Evolutionary conservation across 495 filamentous ascomycete species (phyloP).

Genomic region (Penicillium paxilli): DNA sequence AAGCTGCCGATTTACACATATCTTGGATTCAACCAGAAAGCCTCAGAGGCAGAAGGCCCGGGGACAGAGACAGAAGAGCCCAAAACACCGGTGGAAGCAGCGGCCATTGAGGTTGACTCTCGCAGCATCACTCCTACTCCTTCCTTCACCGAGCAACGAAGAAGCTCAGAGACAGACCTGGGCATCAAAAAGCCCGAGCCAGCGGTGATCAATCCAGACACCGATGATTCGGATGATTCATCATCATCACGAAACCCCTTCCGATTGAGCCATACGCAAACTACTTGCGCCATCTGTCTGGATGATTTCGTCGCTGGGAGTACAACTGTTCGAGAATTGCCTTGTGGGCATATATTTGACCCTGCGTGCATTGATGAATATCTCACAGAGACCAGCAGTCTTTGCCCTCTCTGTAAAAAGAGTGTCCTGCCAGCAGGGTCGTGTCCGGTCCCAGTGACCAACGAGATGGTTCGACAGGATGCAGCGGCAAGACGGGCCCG

Average conservation of each 20-base stretch:
- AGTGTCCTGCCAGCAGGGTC: constrained; percentile 67
- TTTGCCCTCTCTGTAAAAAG: constrained; percentile 87
- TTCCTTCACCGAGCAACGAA: constrained; percentile 4
- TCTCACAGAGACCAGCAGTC: constrained; percentile 65
- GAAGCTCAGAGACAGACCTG: neutral
- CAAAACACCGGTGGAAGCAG: constrained; percentile 8
- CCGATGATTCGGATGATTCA: neutral
- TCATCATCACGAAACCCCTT: constrained; percentile 5
- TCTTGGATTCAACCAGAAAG: constrained; percentile 46
- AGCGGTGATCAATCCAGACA: constrained; percentile 13
- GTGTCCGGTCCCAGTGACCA: constrained; percentile 70
- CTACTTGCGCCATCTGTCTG: constrained; percentile 81
- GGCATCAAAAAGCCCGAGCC: constrained; percentile 19
- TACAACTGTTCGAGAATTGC: constrained; percentile 77
- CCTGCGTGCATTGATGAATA: constrained; percentile 85
- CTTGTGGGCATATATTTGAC: constrained; percentile 90
- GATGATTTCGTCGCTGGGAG: constrained; percentile 69
- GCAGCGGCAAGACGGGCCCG: constrained; percentile 29
- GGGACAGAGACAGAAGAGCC: constrained; percentile 12
- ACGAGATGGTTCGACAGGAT: constrained; percentile 78
- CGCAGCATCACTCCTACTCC: constrained; percentile 3
- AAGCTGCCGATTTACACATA: constrained; percentile 76
- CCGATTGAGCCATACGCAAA: constrained; percentile 38
- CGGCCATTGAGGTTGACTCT: constrained; percentile 8
- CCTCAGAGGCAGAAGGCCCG: constrained; percentile 12